phyloP scores from a whole-genome alignment of 1,284 basidiomycete species.

The Cutaneotrichosporon sp. region DNA sequence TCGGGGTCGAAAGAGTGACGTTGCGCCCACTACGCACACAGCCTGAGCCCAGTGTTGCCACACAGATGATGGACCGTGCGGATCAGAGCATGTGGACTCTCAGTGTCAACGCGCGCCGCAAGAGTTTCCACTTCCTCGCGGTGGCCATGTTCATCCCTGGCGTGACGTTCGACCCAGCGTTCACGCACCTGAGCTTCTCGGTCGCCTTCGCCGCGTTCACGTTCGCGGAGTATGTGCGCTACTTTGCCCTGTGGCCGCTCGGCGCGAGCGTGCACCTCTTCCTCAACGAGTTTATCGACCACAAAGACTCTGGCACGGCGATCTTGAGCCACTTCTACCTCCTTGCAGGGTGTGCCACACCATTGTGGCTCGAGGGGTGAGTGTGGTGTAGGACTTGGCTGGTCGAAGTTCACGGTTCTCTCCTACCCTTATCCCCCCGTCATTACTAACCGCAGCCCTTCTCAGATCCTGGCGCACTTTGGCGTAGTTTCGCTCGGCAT shows the following conservation, averaged over 20 bases:
- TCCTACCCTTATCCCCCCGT: too few relatives aligned
- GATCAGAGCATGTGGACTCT: slow-evolving; percentile 85
- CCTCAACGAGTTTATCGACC: slow-evolving; percentile 94
- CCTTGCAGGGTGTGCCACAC: slow-evolving; percentile 87
- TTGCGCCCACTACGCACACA: not conserved
- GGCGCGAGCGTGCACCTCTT: slow-evolving; percentile 93
- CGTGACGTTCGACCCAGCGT: slow-evolving; percentile 88
- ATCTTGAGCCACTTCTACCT: slow-evolving; percentile 97
- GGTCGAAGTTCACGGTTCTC: not conserved
- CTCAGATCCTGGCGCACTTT: slow-evolving; percentile 74
- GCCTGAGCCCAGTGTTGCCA: slow-evolving; percentile 56
- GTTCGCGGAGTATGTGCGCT: slow-evolving; percentile 94
- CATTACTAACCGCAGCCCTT: slow-evolving; percentile 57
- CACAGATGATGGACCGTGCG: slow-evolving; percentile 77
- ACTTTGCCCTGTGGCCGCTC: slow-evolving; percentile 96
- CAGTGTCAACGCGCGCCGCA: slow-evolving; percentile 88
- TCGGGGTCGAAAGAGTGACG: not conserved
- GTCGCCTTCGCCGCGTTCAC: slow-evolving; percentile 89
- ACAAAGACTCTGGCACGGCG: slow-evolving; percentile 92
- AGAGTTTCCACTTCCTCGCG: slow-evolving; percentile 95
- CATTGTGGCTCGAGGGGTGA: slow-evolving; percentile 91
- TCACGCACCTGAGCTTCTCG: slow-evolving; percentile 91
- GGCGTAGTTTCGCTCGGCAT: slow-evolving; percentile 87
- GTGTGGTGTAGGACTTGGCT: slow-evolving; percentile 32
- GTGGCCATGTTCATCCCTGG: slow-evolving; percentile 96